Base-by-base conservation (phyloP, 1,139 yeast genomes). In the Candida tropicalis region DNA sequence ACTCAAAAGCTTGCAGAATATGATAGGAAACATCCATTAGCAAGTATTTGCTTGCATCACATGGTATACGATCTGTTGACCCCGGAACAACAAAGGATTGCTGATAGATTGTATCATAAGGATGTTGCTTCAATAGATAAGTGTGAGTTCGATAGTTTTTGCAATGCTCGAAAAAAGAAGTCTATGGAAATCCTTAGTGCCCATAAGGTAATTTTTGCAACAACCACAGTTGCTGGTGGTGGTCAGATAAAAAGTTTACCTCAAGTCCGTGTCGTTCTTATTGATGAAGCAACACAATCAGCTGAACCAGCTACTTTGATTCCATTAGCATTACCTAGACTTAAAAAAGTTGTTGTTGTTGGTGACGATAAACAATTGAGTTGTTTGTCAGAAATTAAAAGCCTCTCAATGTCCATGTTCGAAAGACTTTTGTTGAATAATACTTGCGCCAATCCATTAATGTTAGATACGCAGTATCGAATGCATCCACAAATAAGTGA, bases 381-480 rank as follows among this genome's bases (percentile, higher is more conserved):
- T 55, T 79, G 86, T 49, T 82, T 82, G 58, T 79, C 87, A 3
- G 80, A 81, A 54, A 78, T 83, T 22, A 83, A 81, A 43, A 79
- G 73, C 49, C 63, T 80, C 48, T 79, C 81, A 29, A 63, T 78
- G 53, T 79, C 84, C 1, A 58, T 81, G 41, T 81, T 81, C 54
- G 86, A 81, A 61, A 68, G 85, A 55, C 75, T 80, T 0, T 56
- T 80, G 34, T 58, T 68, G 27, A 80, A 79, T 57, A 82, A 80
- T 1, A 68, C 84, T 1, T 81, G 79, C 53, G 64, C 66, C 33
- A 69, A 72, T 11, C 83, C 85, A 3, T 81, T 77, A 50, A 81
- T 84, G 87, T 72, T 84, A 58, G 82, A 83, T 54, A 79, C 82
- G 0, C 89, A 84, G 57, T 84, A 83, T 56, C 76, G 89, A 65